These are phyloP conservation scores for Alternaria arborescens DNA, from an alignment of 2,329 filamentous ascomycete genomes.

Conservation along the genomic window DNA sequence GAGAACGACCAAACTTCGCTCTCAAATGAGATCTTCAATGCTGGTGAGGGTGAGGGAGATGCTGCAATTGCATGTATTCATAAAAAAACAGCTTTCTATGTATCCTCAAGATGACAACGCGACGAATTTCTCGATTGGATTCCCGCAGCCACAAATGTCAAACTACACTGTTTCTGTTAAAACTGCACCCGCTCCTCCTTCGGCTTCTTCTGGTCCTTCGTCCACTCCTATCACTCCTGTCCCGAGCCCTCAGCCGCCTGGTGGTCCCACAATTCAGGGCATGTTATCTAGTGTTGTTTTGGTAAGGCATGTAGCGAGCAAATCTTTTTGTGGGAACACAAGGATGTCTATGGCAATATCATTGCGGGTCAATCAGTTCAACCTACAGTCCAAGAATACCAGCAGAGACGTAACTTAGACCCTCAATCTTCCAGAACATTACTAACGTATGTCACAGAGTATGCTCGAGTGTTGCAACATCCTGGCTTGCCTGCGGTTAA, in stretches of 20 bases:
- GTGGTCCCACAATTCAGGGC: background rate
- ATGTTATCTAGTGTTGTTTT: background rate
- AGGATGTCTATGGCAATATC: no score
- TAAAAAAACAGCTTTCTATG: background rate
- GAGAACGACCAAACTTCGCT: background rate
- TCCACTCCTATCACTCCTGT: background rate
- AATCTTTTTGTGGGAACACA: no score
- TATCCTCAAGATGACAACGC: background rate
- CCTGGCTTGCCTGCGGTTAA: conserved; percentile 11
- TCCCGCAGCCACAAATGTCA: background rate
- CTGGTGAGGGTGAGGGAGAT: background rate
- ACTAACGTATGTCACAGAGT: no score
- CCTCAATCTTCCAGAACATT: no score
- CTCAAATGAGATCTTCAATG: background rate
- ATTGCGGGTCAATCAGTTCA: no score
- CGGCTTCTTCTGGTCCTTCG: background rate
- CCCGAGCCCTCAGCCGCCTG: background rate
- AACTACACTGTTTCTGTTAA: background rate
- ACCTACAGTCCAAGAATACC: no score
- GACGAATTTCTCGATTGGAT: background rate
- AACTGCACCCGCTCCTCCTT: background rate
- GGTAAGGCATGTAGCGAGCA: no score
- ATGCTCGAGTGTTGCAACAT: background rate
- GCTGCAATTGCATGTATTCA: background rate
- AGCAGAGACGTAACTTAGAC: no score